A percentile compares a stretch with the other conserved stretches of the same genome.
These are phyloP conservation scores for Papilionanthe hybrid DNA, from an alignment of 116 monocot species.

Conservation along the genomic window DNA sequence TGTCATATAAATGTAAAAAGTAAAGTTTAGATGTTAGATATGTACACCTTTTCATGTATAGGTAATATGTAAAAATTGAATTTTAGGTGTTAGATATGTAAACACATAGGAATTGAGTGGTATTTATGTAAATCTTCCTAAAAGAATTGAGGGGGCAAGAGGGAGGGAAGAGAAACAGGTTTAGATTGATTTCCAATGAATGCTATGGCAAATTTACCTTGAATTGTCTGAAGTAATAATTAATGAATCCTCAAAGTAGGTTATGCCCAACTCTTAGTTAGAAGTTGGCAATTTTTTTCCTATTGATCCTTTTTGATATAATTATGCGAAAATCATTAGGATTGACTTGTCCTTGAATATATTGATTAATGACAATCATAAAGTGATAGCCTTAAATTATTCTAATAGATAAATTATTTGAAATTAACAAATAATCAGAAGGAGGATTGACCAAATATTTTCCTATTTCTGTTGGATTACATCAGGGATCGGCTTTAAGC, in stretches of 20 bases:
- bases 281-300: not conserved
- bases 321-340: not conserved
- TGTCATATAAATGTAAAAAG: too few species aligned
- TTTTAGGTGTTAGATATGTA: too few species aligned
- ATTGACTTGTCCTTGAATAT: not conserved
- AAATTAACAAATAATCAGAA: not conserved
- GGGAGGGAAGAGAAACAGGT: not conserved
- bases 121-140: not conserved
- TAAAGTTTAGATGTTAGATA: too few species aligned
- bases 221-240: not conserved
- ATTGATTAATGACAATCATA: not conserved
- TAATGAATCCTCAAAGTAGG: not conserved
- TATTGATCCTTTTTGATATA: not conserved
- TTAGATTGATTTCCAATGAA: not conserved
- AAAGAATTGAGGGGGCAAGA: not conserved
- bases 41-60: too few species aligned
- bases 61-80: too few species aligned
- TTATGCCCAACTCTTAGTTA: not conserved
- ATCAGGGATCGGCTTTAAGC: too few species aligned
- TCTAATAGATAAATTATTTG: not conserved
- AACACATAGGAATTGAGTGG: too few species aligned
- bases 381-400: not conserved
- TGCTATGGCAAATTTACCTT: not conserved
- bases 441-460: too few species aligned
- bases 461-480: too few species aligned